phyloP scores from a whole-genome alignment of 805 yeast genomes.

The Henningerozyma blattae region DNA sequence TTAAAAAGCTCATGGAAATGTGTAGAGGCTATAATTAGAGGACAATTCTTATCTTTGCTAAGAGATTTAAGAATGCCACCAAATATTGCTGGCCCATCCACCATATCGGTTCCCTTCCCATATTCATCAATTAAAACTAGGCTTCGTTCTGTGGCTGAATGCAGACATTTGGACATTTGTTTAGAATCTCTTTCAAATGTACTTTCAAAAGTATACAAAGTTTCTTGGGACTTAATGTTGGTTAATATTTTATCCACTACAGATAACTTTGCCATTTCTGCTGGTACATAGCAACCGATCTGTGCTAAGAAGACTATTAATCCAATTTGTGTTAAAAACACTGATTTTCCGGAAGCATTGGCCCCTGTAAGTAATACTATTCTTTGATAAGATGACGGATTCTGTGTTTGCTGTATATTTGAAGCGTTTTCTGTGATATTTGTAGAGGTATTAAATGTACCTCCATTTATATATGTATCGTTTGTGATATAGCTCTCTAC shows the following conservation, averaged over 20 bases:
- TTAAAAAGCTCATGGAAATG: constrained; percentile 34
- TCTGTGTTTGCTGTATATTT: background rate
- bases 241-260: constrained; percentile 37
- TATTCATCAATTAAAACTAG: constrained; percentile 40
- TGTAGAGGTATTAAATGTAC: constrained; percentile 2
- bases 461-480: constrained; percentile 23
- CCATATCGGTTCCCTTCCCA: constrained; percentile 40
- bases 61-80: constrained; percentile 27
- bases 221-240: constrained; percentile 32
- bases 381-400: constrained; percentile 1
- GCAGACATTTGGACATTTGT: constrained; percentile 32
- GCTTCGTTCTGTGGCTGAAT: constrained; percentile 29
- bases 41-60: constrained; percentile 5
- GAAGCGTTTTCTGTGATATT: background rate
- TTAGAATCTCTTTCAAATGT: constrained; percentile 39
- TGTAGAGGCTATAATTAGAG: constrained; percentile 28
- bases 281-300: constrained; percentile 45
- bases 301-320: constrained; percentile 38
- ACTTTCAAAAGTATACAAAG: constrained; percentile 30
- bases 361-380: constrained; percentile 36
- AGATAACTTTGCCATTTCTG: constrained; percentile 32
- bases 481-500: constrained; percentile 33
- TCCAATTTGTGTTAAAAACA: constrained; percentile 37
- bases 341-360: constrained; percentile 42
- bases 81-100: constrained; percentile 35